These are phyloP conservation scores for Dactylellina drechsleri DNA, from an alignment of 2,329 filamentous ascomycete genomes.

Conservation along the genomic window DNA sequence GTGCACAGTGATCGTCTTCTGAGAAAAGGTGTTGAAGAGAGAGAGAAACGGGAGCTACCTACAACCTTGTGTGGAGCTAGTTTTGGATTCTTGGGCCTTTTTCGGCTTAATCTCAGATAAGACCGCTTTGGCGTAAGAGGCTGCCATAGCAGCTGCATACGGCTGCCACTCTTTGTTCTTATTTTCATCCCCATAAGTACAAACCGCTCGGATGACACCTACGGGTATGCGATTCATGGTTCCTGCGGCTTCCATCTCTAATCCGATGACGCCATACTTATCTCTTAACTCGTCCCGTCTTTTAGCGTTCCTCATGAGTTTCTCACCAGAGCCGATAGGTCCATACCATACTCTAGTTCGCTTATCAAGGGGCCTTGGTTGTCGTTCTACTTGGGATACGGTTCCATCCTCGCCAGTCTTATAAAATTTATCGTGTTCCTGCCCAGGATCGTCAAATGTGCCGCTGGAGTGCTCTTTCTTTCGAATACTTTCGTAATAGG, in stretches of 20 bases:
- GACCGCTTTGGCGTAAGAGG: constrained; percentile 56
- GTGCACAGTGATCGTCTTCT: no score
- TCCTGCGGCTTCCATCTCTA: background rate
- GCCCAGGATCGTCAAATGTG: background rate
- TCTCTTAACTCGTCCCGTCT: constrained; percentile 55
- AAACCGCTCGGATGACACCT: constrained; percentile 57
- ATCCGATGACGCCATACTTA: background rate
- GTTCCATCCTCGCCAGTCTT: background rate
- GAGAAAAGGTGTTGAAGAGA: no score
- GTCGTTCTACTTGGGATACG: constrained; percentile 29
- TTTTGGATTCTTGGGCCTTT: no score
- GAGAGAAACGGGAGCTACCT: no score
- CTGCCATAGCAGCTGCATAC: constrained; percentile 59
- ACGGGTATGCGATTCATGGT: background rate
- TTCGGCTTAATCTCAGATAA: constrained; percentile 57
- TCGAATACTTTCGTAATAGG: background rate
- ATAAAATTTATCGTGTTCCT: background rate
- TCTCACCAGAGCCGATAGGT: constrained; percentile 60
- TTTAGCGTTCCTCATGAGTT: constrained; percentile 59
- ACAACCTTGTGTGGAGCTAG: no score
- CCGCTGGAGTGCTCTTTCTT: background rate
- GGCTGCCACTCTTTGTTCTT: constrained; percentile 62
- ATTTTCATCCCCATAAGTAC: constrained; percentile 60
- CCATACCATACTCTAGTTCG: constrained; percentile 61
- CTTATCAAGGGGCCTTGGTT: constrained; percentile 40